Base-by-base conservation (phyloP, 345 rosid genomes). In the Murraya koenigii region DNA sequence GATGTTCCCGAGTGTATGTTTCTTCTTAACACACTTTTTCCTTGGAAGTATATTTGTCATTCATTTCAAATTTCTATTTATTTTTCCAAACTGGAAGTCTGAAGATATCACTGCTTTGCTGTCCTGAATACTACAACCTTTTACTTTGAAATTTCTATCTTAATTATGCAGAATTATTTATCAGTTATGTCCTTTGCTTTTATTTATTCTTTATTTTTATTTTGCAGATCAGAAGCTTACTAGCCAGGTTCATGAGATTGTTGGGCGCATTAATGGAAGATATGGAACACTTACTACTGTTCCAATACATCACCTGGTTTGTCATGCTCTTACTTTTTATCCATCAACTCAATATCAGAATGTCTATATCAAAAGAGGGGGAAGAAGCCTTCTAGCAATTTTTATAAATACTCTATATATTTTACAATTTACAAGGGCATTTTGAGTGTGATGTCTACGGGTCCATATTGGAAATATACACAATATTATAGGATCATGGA, bases 201-300 rank as follows among this genome's bases (percentile, higher is more conserved):
- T 13, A 44, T 44, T 41, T 41, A 2, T 10, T 11, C 56, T 25
- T 11, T 71, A 13, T 19, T 49, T 44, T 30, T 25, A 59, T 28
- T 69, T 71, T 67, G 66, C 83, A 88, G 92, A 89, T 84, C 92
- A 87, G 78, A 89, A 74, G 81, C 90, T 89, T 70, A 87, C 90
- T 39, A 87, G 91, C 82, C 91, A 88, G 76, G 91, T 88, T 59
- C 91, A 88, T 79, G 91, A 88, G 82, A 88, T 88, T 67, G 91
- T 86, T n/a, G 91, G 90, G 55, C 88, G 91, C 77, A 88, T 88
- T 64, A 88, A 88, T 84, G 91, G 91, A 77, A 87, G 88, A 87
- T 88, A 83, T 77, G 91, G 91, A 71, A 83, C 88, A 19, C 87
- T 88, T 26, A 85, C 89, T 38, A 83, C 89, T 38, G 90, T 88